Evolutionary conservation across 768 basidiomycete species (phyloP), one percentile per base, ranked within the genome.

Genomic region (Mrakia frigida): DNA sequence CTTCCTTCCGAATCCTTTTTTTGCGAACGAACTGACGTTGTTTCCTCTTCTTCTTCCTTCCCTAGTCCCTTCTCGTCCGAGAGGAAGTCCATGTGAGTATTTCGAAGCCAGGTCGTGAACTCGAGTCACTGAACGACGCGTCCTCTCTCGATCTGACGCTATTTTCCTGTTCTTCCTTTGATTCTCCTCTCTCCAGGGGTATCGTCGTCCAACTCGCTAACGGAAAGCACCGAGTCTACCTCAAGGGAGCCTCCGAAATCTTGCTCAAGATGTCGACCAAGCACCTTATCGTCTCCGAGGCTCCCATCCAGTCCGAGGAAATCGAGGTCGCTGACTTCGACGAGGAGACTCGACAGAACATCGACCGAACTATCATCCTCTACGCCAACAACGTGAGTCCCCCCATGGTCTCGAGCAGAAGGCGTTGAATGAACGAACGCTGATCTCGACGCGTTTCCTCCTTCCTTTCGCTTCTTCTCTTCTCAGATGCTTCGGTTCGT

Each of bases 171-270:
- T 52, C 23, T 3, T 23, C 56, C n/a, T n/a, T n/a, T n/a, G n/a
- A n/a, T 56, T 6, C 3, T 3, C 18, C 9, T 28, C 7, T 56
- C 25, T 25, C 2, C 56, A 56, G 56, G 56, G 56, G 56, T 56
- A 92, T 92, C 74, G 92, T 97, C 33, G 87, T 98, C 78, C 86
- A 85, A 82, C 82, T 88, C 31, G 83, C 85, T 21, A 81, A 87
- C 61, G 88, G 88, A 14, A 81, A 81, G 18, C 89, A 86, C 80
- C 88, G 96, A 60, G 84, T 93, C 3, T 91, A 91, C 82, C 82
- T 94, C 82, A 99, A 98, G 85, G 97, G 96, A 33, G 96, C 97
- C 5, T 91, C 90, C 80, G 97, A 99, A 83, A 92, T 98, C 78
- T 86, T 98, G 60, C 90, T 91, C 60, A 92, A 90, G 85, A 85